Conservation (phyloP, 257 asterid species). For the Solanum lycopersicoides region DNA sequence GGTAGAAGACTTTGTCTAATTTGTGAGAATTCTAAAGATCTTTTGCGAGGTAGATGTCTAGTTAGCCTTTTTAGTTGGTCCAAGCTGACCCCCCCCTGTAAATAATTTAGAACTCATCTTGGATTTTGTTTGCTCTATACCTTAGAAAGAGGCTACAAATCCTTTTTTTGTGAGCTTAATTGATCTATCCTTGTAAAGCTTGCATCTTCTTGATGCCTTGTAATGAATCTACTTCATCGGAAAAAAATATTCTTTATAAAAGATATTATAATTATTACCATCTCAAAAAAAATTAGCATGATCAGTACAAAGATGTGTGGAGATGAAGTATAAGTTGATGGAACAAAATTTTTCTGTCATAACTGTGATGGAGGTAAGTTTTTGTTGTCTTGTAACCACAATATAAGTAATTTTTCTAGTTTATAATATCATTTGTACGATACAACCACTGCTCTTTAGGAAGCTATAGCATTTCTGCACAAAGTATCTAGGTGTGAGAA, state of each 20-base stretch:
- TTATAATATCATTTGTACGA: background rate
- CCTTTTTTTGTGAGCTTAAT: too few relatives aligned
- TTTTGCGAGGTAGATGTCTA: too few relatives aligned
- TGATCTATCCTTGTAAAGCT: too few relatives aligned
- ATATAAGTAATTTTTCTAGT: background rate
- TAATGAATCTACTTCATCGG: too few relatives aligned
- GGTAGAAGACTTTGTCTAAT: too few relatives aligned
- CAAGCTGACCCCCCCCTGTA: too few relatives aligned
- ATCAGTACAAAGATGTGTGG: background rate
- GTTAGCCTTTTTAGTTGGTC: too few relatives aligned
- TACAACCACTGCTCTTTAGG: background rate
- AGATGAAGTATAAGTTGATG: background rate
- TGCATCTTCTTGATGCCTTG: too few relatives aligned
- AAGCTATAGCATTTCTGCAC: background rate
- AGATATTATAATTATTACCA: background rate
- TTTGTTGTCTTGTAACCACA: background rate
- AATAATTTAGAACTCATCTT: too few relatives aligned
- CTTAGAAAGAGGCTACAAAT: too few relatives aligned
- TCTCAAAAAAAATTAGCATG: background rate
- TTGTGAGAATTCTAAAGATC: too few relatives aligned
- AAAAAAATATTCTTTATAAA: background rate
- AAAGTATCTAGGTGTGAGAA: background rate
- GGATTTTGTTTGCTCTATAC: too few relatives aligned
- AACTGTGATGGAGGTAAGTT: background rate
- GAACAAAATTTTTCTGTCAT: background rate